Percentiles rank a stretch among this genome's conserved stretches.
Conservation (phyloP, 768 basidiomycete species). For the Lactarius deliciosus region DNA sequence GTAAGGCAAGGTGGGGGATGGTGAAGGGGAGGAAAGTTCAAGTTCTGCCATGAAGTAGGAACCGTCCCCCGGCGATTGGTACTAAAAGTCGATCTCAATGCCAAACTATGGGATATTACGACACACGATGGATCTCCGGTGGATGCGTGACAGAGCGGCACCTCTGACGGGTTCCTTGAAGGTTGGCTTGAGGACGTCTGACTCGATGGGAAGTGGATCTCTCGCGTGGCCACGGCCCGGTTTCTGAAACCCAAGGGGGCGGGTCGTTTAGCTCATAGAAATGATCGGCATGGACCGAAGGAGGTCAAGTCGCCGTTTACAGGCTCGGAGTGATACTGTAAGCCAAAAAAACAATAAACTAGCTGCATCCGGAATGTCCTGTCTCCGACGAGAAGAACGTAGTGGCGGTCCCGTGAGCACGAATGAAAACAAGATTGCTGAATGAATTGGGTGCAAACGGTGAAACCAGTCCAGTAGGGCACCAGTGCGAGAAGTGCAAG, state of each 20-base stretch:
- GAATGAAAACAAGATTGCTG: too few species aligned
- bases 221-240: slow-evolving; percentile 25
- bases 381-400: slow-evolving; percentile 4
- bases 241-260: slow-evolving; percentile 19
- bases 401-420: neutral
- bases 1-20: slow-evolving; percentile 7
- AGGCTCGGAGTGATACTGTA: slow-evolving; percentile 4
- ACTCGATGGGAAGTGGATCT: slow-evolving; percentile 6
- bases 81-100: slow-evolving; percentile 11
- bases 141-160: slow-evolving; percentile 11
- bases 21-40: slow-evolving; percentile 7
- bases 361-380: slow-evolving; percentile 14
- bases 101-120: slow-evolving; percentile 25
- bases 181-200: slow-evolving; percentile 12
- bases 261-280: slow-evolving; percentile 8
- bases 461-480: neutral
- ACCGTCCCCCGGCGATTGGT: slow-evolving; percentile 18
- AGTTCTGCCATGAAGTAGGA: slow-evolving; percentile 9
- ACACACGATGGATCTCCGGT: slow-evolving; percentile 28
- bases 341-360: slow-evolving; percentile 8
- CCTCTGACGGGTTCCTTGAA: slow-evolving; percentile 23
- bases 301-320: slow-evolving; percentile 25
- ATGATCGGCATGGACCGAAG: slow-evolving; percentile 25
- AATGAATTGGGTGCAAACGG: too few species aligned
- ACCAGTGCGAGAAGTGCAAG: neutral